Evolutionary conservation across 352 stramenopile species (phyloP).

Genomic region (Phytophthora fragariaefolia): DNA sequence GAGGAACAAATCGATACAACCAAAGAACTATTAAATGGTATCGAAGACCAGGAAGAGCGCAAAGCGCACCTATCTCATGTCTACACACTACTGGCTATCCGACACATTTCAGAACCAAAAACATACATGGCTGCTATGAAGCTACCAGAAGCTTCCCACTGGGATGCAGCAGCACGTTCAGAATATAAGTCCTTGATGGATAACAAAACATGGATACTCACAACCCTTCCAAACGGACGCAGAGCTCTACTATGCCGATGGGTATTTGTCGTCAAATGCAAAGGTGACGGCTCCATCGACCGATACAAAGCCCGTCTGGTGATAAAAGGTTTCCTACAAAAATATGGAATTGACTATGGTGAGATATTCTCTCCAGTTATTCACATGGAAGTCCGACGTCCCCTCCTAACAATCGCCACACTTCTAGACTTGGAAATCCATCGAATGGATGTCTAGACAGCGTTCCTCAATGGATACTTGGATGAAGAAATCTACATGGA

Average conservation of each 20-base stretch:
- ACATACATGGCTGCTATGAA: constrained; percentile 8
- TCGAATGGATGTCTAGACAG: no score
- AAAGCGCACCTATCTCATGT: constrained; percentile 3
- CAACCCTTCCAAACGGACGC: background rate
- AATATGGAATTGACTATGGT: no score
- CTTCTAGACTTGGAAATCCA: no score
- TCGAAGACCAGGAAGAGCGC: background rate
- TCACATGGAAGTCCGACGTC: no score
- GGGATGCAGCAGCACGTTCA: background rate
- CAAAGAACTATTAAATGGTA: background rate
- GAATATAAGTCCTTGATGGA: constrained; percentile 21
- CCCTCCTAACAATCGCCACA: no score
- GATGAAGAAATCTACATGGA: no score
- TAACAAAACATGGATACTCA: constrained; percentile 19
- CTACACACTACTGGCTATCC: constrained; percentile 2
- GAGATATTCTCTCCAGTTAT: no score
- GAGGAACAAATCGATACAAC: constrained; percentile 3
- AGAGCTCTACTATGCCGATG: background rate
- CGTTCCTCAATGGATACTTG: no score
- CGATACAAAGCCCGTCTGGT: constrained; percentile 16
- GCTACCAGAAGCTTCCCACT: constrained; percentile 5
- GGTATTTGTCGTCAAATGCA: constrained; percentile 26
- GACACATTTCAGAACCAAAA: constrained; percentile 12
- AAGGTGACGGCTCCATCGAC: constrained; percentile 19
- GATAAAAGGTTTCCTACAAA: no score